Percentiles rank a stretch among this genome's conserved stretches.
Evolutionary conservation across 176 grass and related monocot genomes (phyloP).

Genomic region (Triticum urartu): DNA sequence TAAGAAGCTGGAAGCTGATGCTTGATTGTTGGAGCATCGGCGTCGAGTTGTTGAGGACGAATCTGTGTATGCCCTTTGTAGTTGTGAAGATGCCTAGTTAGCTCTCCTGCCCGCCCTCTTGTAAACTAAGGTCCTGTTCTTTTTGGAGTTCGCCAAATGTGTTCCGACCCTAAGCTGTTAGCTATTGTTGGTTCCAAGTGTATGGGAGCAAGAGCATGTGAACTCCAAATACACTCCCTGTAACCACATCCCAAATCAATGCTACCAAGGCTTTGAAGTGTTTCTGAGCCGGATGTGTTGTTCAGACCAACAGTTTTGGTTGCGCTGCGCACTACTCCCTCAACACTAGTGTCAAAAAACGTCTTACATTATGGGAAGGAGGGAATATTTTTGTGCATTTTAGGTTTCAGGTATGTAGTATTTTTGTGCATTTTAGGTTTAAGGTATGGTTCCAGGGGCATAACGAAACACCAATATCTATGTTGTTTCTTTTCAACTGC

Average conservation of each 20-base stretch:
- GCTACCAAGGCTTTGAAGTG: background rate
- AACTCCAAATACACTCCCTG: slow-evolving; percentile 40
- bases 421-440: no score
- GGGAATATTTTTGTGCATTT: background rate
- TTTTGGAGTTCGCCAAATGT: slow-evolving; percentile 29
- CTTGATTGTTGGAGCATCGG: slow-evolving; percentile 43
- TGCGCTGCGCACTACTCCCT: background rate
- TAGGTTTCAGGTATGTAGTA: background rate
- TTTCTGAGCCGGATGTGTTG: slow-evolving; percentile 15
- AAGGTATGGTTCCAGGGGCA: background rate
- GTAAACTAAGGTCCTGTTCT: slow-evolving; percentile 55
- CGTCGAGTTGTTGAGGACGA: slow-evolving; percentile 7
- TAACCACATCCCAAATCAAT: slow-evolving; percentile 2
- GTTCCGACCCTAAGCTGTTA: slow-evolving; percentile 13
- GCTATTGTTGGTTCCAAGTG: slow-evolving; percentile 30
- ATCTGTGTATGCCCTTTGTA: slow-evolving; percentile 46
- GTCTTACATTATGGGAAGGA: no score
- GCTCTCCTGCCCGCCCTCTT: slow-evolving; percentile 40
- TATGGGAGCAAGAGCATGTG: slow-evolving; percentile 37
- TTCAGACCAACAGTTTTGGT: background rate
- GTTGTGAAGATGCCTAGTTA: slow-evolving; percentile 55
- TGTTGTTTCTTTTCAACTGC: background rate
- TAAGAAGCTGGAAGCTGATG: slow-evolving; percentile 53
- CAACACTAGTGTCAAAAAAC: no score
- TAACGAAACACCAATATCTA: background rate